These are phyloP conservation scores for Orbilia quercus DNA, from an alignment of 2,329 filamentous ascomycete genomes.

Conservation along the genomic window DNA sequence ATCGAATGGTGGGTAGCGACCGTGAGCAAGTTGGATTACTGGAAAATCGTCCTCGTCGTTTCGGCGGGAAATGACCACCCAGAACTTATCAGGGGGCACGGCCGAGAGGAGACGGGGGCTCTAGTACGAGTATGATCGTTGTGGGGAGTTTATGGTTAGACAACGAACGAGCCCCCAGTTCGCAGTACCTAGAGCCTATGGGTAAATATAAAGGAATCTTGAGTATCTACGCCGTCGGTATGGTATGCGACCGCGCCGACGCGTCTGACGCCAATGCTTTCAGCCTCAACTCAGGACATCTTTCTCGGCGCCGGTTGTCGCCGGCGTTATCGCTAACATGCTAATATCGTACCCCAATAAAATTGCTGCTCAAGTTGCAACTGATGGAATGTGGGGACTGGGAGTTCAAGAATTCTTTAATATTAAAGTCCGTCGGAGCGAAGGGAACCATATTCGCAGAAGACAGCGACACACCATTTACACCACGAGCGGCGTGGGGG, in stretches of 20 bases:
- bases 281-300: constrained; percentile 8
- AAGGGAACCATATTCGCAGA: constrained; percentile 6
- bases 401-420: constrained; percentile 14
- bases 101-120: constrained; percentile 3
- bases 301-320: neutral
- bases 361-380: neutral
- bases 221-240: constrained; percentile 20
- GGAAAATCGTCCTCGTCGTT: constrained; percentile 1
- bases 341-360: constrained; percentile 10
- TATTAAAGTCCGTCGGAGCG: neutral
- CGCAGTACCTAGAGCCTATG: constrained; percentile 21
- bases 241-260: neutral
- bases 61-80: constrained; percentile 28
- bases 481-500: constrained; percentile 22
- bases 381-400: constrained; percentile 28
- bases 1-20: constrained; percentile 18
- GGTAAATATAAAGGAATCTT: constrained; percentile 17
- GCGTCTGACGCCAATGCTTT: neutral
- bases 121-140: constrained; percentile 19
- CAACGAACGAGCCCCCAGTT: constrained; percentile 8
- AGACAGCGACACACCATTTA: constrained; percentile 9
- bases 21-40: constrained; percentile 1
- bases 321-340: constrained; percentile 23
- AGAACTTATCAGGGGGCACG: neutral
- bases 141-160: constrained; percentile 20